Base-by-base conservation (phyloP, 176 grass and related monocot species). In the Ampelocalamus luodianensis region DNA sequence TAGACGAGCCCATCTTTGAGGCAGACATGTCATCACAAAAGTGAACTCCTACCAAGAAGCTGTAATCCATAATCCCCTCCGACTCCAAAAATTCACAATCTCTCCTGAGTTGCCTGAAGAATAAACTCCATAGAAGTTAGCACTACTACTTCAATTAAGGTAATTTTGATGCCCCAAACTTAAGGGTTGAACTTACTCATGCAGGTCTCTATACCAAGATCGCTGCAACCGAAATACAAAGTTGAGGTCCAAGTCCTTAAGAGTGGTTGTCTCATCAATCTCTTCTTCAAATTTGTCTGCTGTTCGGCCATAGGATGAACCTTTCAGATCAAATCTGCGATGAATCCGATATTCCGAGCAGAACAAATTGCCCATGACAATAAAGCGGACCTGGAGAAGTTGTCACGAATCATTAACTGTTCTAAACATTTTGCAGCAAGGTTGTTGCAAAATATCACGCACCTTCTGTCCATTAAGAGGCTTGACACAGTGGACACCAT, bases 361-460 rank as follows among this genome's bases (percentile, higher is more conserved):
- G 77, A 98, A 98, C 48, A 98, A 81, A 87, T 98, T 98, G 42
- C 96, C 96, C 93, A 98, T 98, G 56, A 98, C 90, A 63, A 98
- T 90, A 59, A 98, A 98, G 13, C 96, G 93, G 22, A 98, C 89
- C 96, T 98, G 85, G n/a, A 77, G 27, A 83, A 74, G 40, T 10
- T 78, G 46, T 82, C 73, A 86, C 14, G 22, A 77, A 80, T 66
- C 4, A 84, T 54, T 27, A 10, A 77, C 22, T 40, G 32, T 9
- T 44, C 2, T 17, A 36, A 71, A 55, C 26, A 90, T 48, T 77
- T 74, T 64, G 5, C 67, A 70, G 62, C 11, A 71, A 74, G 11
- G 22, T 24, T 38, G 18, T 66, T 66, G 15, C 39, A 79, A 58
- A 58, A 73, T 79, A 58, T 72, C 45, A 29, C 70, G 2, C 39